phyloP scores from a whole-genome alignment of 768 basidiomycete genomes.

The Hemileccinum rubropunctum region DNA sequence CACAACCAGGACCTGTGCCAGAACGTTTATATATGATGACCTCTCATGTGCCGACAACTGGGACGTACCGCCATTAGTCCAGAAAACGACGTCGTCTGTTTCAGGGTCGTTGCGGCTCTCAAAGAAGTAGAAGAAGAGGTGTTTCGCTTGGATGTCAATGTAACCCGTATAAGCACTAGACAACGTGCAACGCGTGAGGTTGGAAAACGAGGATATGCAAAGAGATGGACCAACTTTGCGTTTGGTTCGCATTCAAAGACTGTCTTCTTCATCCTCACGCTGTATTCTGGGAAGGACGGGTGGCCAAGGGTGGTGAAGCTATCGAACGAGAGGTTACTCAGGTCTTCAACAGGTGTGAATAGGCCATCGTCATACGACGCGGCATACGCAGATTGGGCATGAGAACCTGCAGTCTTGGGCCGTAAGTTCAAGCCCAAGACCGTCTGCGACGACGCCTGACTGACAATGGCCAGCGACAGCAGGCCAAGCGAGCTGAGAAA shows the following conservation, averaged over 20 bases:
- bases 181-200: conserved; percentile 4
- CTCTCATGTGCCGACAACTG: background rate
- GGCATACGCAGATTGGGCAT: background rate
- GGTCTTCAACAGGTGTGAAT: conserved; percentile 31
- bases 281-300: conserved; percentile 42
- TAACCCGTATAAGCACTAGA: conserved; percentile 61
- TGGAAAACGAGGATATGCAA: conserved; percentile 25
- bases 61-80: conserved; percentile 53
- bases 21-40: background rate
- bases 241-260: conserved; percentile 14
- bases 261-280: conserved; percentile 39
- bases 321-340: conserved; percentile 26
- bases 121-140: conserved; percentile 75
- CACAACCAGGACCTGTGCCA: conserved; percentile 46
- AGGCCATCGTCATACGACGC: conserved; percentile 19
- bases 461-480: background rate
- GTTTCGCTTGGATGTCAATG: conserved; percentile 62
- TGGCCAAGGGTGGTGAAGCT: conserved; percentile 40
- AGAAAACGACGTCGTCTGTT: conserved; percentile 57
- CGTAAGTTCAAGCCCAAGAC: background rate
- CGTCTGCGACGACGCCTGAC: background rate
- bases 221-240: no score
- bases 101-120: conserved; percentile 60
- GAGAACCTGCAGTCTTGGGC: background rate
- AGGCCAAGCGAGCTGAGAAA: background rate